Conservation (phyloP, 805 yeast genomes). For the Pichia deserticola region DNA sequence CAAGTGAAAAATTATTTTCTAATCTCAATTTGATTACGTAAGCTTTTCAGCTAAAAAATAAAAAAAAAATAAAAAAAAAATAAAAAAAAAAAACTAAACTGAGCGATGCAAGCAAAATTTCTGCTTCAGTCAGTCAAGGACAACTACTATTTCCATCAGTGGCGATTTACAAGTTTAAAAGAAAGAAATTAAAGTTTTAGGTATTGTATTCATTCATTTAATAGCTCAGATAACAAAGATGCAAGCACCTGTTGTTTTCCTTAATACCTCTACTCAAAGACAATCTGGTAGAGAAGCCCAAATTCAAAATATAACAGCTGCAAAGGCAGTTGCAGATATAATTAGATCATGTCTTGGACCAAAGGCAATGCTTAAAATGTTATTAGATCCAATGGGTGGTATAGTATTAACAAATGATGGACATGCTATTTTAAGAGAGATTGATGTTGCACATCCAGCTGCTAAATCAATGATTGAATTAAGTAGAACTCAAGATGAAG, state of each 20-base stretch:
- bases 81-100: no score
- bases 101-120: no score
- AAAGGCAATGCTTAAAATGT: slow-evolving; percentile 97
- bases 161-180: no score
- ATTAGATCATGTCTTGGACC: slow-evolving; percentile 98
- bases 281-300: slow-evolving; percentile 98
- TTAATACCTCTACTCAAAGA: slow-evolving; percentile 86
- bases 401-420: slow-evolving; percentile 97
- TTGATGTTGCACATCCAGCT: slow-evolving; percentile 97
- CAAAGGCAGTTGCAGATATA: slow-evolving; percentile 98
- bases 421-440: slow-evolving; percentile 94
- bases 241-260: slow-evolving; percentile 82
- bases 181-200: no score
- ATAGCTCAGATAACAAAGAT: slow-evolving; percentile 25
- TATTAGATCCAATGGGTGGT: slow-evolving; percentile 94
- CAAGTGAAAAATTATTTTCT: no score
- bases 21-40: no score
- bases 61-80: no score
- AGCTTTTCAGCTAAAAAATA: no score
- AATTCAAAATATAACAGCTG: slow-evolving; percentile 94
- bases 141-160: no score
- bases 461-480: slow-evolving; percentile 98
- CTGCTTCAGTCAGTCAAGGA: no score
- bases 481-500: slow-evolving; percentile 96
- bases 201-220: no score